Evolutionary conservation across 805 yeast genomes (phyloP).

Genomic region (Candida berthetii): DNA sequence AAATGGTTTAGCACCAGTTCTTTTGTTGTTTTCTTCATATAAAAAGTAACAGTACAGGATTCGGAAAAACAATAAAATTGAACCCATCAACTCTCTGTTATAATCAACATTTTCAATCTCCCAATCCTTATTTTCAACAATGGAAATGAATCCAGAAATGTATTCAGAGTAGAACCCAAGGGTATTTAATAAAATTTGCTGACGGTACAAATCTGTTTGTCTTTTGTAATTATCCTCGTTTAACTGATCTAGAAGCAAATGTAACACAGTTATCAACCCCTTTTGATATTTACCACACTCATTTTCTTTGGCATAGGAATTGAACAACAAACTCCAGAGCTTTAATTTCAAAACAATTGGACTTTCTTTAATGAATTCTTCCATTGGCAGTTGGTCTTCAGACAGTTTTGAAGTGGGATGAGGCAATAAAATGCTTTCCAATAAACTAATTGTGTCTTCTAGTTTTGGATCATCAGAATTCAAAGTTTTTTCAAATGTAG

Average conservation of each 20-base stretch:
- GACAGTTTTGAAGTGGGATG: constrained; percentile 18
- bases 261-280: constrained; percentile 48
- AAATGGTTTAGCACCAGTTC: constrained; percentile 33
- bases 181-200: constrained; percentile 37
- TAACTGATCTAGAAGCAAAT: constrained; percentile 34
- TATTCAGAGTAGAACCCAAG: constrained; percentile 51
- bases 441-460: constrained; percentile 23
- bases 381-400: constrained; percentile 44
- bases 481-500: constrained; percentile 44
- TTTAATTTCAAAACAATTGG: constrained; percentile 62
- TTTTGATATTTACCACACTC: constrained; percentile 29
- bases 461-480: constrained; percentile 14
- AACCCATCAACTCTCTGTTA: constrained; percentile 8
- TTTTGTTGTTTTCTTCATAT: constrained; percentile 45
- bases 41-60: constrained; percentile 42
- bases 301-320: constrained; percentile 35
- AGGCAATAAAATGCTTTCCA: constrained; percentile 38
- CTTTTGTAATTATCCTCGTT: constrained; percentile 17
- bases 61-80: constrained; percentile 27
- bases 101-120: constrained; percentile 4
- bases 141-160: constrained; percentile 28
- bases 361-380: constrained; percentile 52
- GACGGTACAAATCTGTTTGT: constrained; percentile 27
- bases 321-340: constrained; percentile 70
- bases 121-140: constrained; percentile 29